Percentiles rank a stretch among this genome's conserved stretches.
phyloP scores from a whole-genome alignment of 1,284 basidiomycete genomes.

The Fomitopsis palustris region DNA sequence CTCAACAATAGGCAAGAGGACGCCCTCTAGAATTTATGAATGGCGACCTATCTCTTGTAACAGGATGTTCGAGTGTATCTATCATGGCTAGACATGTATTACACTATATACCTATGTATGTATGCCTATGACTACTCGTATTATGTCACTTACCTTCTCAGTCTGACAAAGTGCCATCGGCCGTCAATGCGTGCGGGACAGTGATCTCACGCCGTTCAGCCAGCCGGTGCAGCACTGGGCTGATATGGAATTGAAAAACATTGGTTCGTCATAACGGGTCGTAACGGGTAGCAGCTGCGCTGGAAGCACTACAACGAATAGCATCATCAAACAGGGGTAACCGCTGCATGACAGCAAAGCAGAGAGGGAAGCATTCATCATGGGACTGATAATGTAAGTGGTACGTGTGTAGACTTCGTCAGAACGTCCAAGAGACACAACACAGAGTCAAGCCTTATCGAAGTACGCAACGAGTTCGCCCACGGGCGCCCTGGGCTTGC shows the following conservation, averaged over 20 bases:
- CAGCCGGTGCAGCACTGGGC: not conserved
- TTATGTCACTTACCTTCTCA: no score
- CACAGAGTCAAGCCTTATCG: constrained; percentile 42
- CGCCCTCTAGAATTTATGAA: no score
- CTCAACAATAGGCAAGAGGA: no score
- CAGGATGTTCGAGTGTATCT: no score
- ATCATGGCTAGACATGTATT: no score
- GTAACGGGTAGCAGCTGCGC: constrained; percentile 11
- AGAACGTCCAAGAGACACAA: not conserved
- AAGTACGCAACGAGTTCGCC: constrained; percentile 81
- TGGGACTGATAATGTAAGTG: not conserved
- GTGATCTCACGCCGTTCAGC: no score
- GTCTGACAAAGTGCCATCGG: no score
- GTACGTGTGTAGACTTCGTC: not conserved
- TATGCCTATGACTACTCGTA: no score
- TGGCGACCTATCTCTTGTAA: no score
- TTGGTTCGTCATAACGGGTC: not conserved
- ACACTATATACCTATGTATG: no score
- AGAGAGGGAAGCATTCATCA: constrained; percentile 6
- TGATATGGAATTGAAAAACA: not conserved
- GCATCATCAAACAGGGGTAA: not conserved
- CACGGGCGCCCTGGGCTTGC: constrained; percentile 64
- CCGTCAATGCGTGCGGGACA: no score
- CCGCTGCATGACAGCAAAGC: not conserved
- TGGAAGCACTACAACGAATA: constrained; percentile 5